These are phyloP conservation scores for Dichotomocladium elegans DNA, from an alignment of 371 early-diverging fungal genomes.

Conservation along the genomic window DNA sequence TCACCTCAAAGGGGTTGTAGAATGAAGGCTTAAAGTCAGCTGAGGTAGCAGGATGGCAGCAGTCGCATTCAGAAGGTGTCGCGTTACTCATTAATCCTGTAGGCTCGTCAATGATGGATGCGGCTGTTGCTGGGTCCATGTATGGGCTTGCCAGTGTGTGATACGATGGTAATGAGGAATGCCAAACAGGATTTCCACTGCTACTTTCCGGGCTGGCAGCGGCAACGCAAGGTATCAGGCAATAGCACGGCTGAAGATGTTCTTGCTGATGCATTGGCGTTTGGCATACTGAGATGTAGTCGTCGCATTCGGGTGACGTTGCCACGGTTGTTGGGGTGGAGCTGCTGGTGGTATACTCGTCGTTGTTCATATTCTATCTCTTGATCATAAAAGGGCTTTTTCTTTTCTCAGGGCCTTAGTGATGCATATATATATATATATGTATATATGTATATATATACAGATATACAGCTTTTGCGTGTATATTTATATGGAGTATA, in stretches of 20 bases:
- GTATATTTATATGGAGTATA: too few relatives aligned
- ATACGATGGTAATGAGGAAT: too few relatives aligned
- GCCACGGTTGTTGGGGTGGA: background rate
- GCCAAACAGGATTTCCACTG: too few relatives aligned
- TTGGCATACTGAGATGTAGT: background rate
- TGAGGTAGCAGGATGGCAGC: background rate
- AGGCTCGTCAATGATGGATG: too few relatives aligned
- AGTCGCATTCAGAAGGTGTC: background rate
- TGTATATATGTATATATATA: background rate
- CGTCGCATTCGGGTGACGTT: background rate
- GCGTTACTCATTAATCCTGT: too few relatives aligned
- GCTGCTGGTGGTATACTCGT: background rate
- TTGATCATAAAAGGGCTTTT: background rate
- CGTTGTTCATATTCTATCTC: background rate
- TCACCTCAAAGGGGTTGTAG: conserved; percentile 76
- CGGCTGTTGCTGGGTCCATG: background rate
- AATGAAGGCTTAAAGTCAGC: conserved; percentile 58
- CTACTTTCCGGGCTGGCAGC: too few relatives aligned
- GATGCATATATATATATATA: background rate
- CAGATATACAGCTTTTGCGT: too few relatives aligned
- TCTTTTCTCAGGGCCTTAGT: too few relatives aligned
- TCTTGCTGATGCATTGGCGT: too few relatives aligned
- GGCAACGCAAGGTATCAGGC: too few relatives aligned
- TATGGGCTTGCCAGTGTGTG: too few relatives aligned
- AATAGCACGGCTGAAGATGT: too few relatives aligned